A percentile compares a stretch with the other conserved stretches of the same genome.
Evolutionary conservation across 495 filamentous ascomycete species (phyloP).

Genomic region (Trichoderma orchidacearum): DNA sequence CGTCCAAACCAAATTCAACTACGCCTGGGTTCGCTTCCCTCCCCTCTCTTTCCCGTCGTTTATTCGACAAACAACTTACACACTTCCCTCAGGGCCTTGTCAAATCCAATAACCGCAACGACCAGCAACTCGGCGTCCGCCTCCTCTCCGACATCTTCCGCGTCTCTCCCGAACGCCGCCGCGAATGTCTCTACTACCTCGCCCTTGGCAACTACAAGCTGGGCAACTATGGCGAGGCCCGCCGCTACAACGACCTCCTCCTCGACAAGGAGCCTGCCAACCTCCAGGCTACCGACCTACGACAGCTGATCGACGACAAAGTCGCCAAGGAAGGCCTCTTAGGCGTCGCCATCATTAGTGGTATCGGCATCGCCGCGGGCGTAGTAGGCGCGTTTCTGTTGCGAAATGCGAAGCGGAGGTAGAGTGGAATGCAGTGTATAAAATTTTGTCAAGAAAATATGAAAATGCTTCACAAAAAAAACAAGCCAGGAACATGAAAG

Average conservation of each 20-base stretch:
- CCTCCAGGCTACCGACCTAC: slow-evolving; percentile 74
- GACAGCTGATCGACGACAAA: slow-evolving; percentile 83
- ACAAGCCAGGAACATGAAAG: neutral
- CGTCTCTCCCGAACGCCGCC: slow-evolving; percentile 72
- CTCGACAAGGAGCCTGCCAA: slow-evolving; percentile 82
- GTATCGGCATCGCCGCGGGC: slow-evolving; percentile 84
- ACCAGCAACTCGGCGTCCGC: slow-evolving; percentile 91
- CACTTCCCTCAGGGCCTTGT: slow-evolving; percentile 59
- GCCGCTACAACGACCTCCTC: slow-evolving; percentile 84
- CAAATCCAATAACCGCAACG: slow-evolving; percentile 67
- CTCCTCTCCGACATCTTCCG: slow-evolving; percentile 96
- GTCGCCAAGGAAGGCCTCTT: slow-evolving; percentile 87
- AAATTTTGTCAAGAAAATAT: too few relatives aligned
- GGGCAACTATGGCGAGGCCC: slow-evolving; percentile 89
- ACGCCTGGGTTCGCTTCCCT: slow-evolving; percentile 64
- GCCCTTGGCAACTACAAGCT: slow-evolving; percentile 96
- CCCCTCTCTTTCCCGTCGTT: neutral
- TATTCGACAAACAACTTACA: neutral
- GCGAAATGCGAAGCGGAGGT: slow-evolving; percentile 31
- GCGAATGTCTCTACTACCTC: slow-evolving; percentile 96
- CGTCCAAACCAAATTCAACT: slow-evolving; percentile 98
- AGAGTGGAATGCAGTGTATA: too few relatives aligned
- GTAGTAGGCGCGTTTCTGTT: slow-evolving; percentile 79
- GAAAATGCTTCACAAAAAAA: too few relatives aligned
- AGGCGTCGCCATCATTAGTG: slow-evolving; percentile 93